phyloP scores from a whole-genome alignment of 768 basidiomycete genomes.

The Chlorophyllum brunneum region DNA sequence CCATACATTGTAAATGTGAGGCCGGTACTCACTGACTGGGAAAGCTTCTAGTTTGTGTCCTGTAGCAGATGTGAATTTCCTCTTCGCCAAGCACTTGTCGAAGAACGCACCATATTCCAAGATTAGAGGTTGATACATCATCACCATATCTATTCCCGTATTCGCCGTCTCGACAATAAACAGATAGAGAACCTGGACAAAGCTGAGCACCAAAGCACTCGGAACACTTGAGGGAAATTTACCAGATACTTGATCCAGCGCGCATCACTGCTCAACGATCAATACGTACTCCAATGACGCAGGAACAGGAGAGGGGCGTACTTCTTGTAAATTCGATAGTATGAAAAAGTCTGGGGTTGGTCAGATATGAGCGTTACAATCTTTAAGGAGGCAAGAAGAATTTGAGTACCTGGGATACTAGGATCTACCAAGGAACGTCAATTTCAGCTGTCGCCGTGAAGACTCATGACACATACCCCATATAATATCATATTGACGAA shows the following conservation, averaged over 20 bases:
- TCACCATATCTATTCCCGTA: slow-evolving; percentile 39
- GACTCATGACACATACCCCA: slow-evolving; percentile 28
- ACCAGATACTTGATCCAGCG: slow-evolving; percentile 39
- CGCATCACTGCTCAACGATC: slow-evolving; percentile 31
- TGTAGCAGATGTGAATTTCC: slow-evolving; percentile 10
- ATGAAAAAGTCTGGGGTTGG: slow-evolving; percentile 27
- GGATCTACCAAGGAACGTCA: slow-evolving; percentile 22
- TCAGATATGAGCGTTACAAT: not conserved
- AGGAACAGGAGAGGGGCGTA: slow-evolving; percentile 15
- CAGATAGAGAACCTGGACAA: slow-evolving; percentile 34
- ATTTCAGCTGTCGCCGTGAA: not conserved
- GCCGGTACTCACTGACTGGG: slow-evolving; percentile 28
- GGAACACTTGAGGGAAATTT: slow-evolving; percentile 6
- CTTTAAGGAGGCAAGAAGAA: not conserved
- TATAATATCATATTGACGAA: slow-evolving; percentile 43
- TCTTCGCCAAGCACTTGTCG: slow-evolving; percentile 3
- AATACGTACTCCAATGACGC: not conserved
- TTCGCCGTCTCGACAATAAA: slow-evolving; percentile 41
- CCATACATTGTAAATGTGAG: not conserved
- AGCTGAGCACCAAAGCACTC: not conserved
- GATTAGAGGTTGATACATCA: slow-evolving; percentile 46
- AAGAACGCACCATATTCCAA: slow-evolving; percentile 26
- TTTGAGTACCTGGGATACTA: slow-evolving; percentile 30
- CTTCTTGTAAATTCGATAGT: slow-evolving; percentile 38
- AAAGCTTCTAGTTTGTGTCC: slow-evolving; percentile 28